These are phyloP conservation scores for Marchantia polymorpha DNA, from an alignment of 225 moss, liverwort and hornwort species.

Conservation along the genomic window DNA sequence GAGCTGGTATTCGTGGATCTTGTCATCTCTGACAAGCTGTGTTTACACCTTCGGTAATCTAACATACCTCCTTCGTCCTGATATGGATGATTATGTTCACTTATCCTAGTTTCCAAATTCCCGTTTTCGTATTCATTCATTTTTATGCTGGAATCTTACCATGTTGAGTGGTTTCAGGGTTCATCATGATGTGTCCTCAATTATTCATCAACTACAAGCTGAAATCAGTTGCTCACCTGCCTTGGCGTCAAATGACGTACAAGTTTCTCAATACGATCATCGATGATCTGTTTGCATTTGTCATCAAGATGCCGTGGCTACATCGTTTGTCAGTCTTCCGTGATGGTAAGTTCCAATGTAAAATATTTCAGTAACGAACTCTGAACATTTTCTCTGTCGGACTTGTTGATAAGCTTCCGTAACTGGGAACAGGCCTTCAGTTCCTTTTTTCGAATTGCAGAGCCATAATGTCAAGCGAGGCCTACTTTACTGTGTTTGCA, in stretches of 20 bases:
- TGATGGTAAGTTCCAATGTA: conserved; percentile 54
- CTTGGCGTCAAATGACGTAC: conserved; percentile 99
- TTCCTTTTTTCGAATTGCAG: too few relatives aligned
- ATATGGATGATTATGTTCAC: background rate
- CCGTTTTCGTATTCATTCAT: background rate
- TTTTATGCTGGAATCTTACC: background rate
- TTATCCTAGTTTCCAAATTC: background rate
- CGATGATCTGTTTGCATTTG: conserved; percentile 92
- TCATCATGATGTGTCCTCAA: conserved; percentile 99
- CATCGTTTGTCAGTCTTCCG: conserved; percentile 93
- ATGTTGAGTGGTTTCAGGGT: conserved; percentile 45
- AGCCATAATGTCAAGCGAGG: too few relatives aligned
- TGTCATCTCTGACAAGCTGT: conserved; percentile 89
- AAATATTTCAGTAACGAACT: too few relatives aligned
- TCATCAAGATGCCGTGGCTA: conserved; percentile 97
- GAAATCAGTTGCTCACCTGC: conserved; percentile 91
- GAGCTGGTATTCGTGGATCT: conserved; percentile 97
- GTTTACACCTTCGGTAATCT: conserved; percentile 83
- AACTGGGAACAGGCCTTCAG: too few relatives aligned
- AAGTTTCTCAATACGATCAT: conserved; percentile 95
- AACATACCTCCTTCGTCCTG: background rate
- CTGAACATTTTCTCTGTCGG: too few relatives aligned
- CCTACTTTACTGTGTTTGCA: too few relatives aligned
- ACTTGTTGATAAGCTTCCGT: too few relatives aligned
- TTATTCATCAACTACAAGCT: conserved; percentile 98